These are phyloP conservation scores for Saccharomycopsis selenospora DNA, from an alignment of 805 yeast species.

Conservation along the genomic window DNA sequence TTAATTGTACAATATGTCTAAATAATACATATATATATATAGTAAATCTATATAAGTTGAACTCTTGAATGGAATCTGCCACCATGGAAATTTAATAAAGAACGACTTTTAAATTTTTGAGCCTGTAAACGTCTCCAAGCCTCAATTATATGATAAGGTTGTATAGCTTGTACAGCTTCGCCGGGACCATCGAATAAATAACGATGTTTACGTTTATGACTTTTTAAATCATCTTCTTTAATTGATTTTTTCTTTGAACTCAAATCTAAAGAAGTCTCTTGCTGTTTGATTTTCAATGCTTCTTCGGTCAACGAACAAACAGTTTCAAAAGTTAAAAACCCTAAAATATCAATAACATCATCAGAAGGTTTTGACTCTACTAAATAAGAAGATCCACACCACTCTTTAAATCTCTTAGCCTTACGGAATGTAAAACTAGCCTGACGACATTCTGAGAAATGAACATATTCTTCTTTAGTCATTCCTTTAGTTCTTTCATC, in stretches of 20 bases:
- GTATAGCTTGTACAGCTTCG: slow-evolving; percentile 68
- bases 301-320: slow-evolving; percentile 92
- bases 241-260: not conserved
- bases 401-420: slow-evolving; percentile 88
- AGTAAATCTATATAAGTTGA: slow-evolving; percentile 13
- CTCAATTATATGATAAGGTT: slow-evolving; percentile 75
- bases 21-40: not conserved
- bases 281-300: slow-evolving; percentile 71
- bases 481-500: slow-evolving; percentile 88
- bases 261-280: slow-evolving; percentile 46
- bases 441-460: slow-evolving; percentile 98
- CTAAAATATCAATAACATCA: slow-evolving; percentile 92
- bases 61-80: slow-evolving; percentile 31
- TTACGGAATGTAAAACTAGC: slow-evolving; percentile 94
- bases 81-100: slow-evolving; percentile 55
- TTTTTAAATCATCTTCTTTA: slow-evolving; percentile 24
- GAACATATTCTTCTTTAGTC: slow-evolving; percentile 97
- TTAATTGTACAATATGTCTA: too few relatives aligned
- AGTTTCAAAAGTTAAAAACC: slow-evolving; percentile 92
- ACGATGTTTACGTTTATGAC: slow-evolving; percentile 41
- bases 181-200: slow-evolving; percentile 84
- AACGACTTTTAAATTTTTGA: slow-evolving; percentile 38
- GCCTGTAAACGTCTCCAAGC: slow-evolving; percentile 78
- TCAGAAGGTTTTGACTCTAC: slow-evolving; percentile 91
- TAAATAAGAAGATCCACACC: slow-evolving; percentile 83